These are phyloP conservation scores for Furcasterigmium sp. DNA, from an alignment of 2,329 filamentous ascomycete species.

Conservation along the genomic window DNA sequence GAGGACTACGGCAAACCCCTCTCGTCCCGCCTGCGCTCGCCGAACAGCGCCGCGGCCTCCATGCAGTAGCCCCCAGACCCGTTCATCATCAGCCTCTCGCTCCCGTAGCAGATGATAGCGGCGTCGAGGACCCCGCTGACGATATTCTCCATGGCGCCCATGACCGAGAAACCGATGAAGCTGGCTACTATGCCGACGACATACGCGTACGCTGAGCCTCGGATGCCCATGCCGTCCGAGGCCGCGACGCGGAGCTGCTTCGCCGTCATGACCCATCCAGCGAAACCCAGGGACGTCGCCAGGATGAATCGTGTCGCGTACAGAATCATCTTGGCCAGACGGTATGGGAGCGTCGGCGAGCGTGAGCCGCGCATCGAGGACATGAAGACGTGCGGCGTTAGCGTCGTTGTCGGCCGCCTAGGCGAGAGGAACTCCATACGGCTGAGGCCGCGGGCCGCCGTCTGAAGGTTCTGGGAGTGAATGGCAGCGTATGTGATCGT, in stretches of 20 bases:
- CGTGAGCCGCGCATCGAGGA: slow-evolving; percentile 19
- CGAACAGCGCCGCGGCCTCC: slow-evolving; percentile 85
- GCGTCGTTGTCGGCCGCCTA: slow-evolving; percentile 66
- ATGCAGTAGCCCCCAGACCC: slow-evolving; percentile 77
- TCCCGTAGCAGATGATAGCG: slow-evolving; percentile 89
- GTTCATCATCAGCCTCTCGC: slow-evolving; percentile 67
- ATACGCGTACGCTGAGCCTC: slow-evolving; percentile 89
- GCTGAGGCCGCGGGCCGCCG: slow-evolving; percentile 72
- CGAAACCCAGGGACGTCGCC: slow-evolving; percentile 83
- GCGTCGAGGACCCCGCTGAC: slow-evolving; percentile 83
- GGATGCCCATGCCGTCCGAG: slow-evolving; percentile 48
- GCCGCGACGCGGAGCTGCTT: slow-evolving; percentile 63
- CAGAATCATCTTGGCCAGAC: slow-evolving; percentile 84
- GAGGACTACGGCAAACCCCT: slow-evolving; percentile 17
- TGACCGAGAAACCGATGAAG: slow-evolving; percentile 89
- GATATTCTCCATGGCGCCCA: slow-evolving; percentile 87
- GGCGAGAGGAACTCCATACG: slow-evolving; percentile 78
- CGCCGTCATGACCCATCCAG: slow-evolving; percentile 93
- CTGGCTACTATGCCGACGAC: slow-evolving; percentile 88
- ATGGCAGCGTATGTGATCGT: slow-evolving; percentile 91
- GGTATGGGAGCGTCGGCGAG: slow-evolving; percentile 68
- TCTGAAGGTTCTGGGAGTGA: slow-evolving; percentile 76
- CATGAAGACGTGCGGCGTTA: slow-evolving; percentile 49
- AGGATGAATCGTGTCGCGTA: slow-evolving; percentile 90
- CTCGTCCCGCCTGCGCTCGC: slow-evolving; percentile 46